A percentile compares a stretch with the other conserved stretches of the same genome.
Conservation (phyloP, 169 alveolate species). For the Cryptosporidium sp. region DNA sequence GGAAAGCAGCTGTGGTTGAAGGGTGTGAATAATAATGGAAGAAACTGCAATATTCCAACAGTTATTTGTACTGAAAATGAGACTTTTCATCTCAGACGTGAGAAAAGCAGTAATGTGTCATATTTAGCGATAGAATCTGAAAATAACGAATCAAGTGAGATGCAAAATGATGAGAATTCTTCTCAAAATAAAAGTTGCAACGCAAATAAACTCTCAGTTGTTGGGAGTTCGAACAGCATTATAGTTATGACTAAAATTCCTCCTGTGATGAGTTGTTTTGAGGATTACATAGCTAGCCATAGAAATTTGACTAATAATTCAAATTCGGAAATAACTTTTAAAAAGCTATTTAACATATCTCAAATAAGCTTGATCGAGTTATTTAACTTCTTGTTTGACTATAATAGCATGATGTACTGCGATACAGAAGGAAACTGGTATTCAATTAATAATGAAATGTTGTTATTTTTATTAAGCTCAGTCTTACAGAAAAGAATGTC, state of each 20-base stretch:
- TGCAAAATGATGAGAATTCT: neutral
- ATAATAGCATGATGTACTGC: conserved; percentile 39
- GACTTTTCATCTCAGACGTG: conserved; percentile 31
- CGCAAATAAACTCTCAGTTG: neutral
- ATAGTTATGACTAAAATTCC: conserved; percentile 32
- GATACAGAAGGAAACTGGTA: conserved; percentile 53
- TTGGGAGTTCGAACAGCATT: conserved; percentile 28
- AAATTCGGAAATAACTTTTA: conserved; percentile 8
- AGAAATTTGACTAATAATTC: neutral
- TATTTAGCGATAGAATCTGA: conserved; percentile 27
- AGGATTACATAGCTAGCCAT: conserved; percentile 12
- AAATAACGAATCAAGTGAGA: neutral
- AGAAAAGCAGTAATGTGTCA: conserved; percentile 34
- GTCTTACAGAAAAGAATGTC: conserved; percentile 39
- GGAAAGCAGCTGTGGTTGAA: conserved; percentile 42
- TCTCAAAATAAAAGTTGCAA: neutral
- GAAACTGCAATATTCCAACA: neutral
- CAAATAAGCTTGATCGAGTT: conserved; percentile 30
- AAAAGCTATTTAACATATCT: conserved; percentile 19
- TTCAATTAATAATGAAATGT: conserved; percentile 19
- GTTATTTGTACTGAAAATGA: conserved; percentile 58
- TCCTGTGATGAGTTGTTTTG: conserved; percentile 2
- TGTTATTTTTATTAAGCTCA: conserved; percentile 6
- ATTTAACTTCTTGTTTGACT: conserved; percentile 35
- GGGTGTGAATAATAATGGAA: neutral